A percentile compares a stretch with the other conserved stretches of the same genome.
phyloP scores from a whole-genome alignment of 2,329 filamentous ascomycete genomes.

The Neofusicoccum umdonicola region DNA sequence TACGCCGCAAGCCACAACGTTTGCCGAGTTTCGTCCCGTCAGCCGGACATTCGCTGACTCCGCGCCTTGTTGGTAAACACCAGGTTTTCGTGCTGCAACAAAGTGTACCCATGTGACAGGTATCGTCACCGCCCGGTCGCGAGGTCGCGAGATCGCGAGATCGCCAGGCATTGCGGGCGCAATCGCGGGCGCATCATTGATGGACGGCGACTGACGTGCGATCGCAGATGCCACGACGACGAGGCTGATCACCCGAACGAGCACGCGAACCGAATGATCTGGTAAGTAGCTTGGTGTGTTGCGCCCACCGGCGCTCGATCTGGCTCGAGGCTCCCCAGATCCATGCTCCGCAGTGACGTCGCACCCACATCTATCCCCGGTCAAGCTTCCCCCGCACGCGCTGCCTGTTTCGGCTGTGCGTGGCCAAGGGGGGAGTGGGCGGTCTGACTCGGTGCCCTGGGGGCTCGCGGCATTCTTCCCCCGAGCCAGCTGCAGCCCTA shows the following conservation, averaged over 20 bases:
- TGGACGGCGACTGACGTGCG: neutral
- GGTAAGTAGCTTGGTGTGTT: slow-evolving; percentile 42
- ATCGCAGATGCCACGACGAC: slow-evolving; percentile 65
- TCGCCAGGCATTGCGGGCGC: slow-evolving; percentile 25
- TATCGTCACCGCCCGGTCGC: slow-evolving; percentile 25
- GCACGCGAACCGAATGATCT: slow-evolving; percentile 82
- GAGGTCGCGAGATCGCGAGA: neutral
- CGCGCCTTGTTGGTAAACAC: slow-evolving; percentile 8
- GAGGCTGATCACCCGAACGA: slow-evolving; percentile 71
- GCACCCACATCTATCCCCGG: slow-evolving; percentile 3
- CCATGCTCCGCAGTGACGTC: slow-evolving; percentile 6
- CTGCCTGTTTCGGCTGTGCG: neutral
- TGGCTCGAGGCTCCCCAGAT: slow-evolving; percentile 11
- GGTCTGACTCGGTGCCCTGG: slow-evolving; percentile 4
- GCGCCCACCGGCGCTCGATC: neutral
- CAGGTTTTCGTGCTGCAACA: slow-evolving; percentile 57
- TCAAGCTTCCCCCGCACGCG: slow-evolving; percentile 9
- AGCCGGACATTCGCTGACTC: slow-evolving; percentile 5
- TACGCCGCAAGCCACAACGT: slow-evolving; percentile 25
- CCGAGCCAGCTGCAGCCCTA: slow-evolving; percentile 17
- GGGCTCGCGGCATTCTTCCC: slow-evolving; percentile 7
- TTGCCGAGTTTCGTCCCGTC: neutral
- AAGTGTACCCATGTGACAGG: slow-evolving; percentile 58
- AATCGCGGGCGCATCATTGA: slow-evolving; percentile 48
- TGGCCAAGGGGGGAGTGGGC: neutral